Percentiles rank a stretch among this genome's conserved stretches.
These are phyloP conservation scores for Sugiyamaella xylanicola DNA, from an alignment of 1,139 yeast species.

Conservation along the genomic window DNA sequence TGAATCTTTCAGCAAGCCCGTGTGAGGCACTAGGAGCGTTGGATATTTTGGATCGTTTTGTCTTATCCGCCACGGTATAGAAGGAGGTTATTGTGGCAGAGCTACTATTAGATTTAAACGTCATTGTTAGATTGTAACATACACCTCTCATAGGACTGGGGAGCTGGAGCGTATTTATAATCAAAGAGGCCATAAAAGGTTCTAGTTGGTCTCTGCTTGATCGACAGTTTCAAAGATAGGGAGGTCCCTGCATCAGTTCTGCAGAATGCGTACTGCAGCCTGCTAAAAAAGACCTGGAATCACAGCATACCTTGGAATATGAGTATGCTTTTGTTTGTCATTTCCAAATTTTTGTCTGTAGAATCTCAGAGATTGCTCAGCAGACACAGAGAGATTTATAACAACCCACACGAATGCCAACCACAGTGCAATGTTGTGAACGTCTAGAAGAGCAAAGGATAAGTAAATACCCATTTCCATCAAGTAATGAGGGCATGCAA, in stretches of 20 bases:
- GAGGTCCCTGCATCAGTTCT: not conserved
- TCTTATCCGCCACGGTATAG: slow-evolving; percentile 29
- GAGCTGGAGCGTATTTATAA: too few relatives aligned
- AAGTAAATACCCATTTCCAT: slow-evolving; percentile 70
- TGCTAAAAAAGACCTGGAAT: slow-evolving; percentile 31
- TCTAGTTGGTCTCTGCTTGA: too few relatives aligned
- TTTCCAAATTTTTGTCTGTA: slow-evolving; percentile 45
- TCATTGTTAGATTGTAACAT: slow-evolving; percentile 10
- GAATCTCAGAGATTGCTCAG: slow-evolving; percentile 58
- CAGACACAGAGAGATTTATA: slow-evolving; percentile 62
- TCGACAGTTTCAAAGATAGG: slow-evolving; percentile 6
- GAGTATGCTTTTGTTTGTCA: slow-evolving; percentile 27
- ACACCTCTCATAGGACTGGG: too few relatives aligned
- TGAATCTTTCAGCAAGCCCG: slow-evolving; percentile 1
- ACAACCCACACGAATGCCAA: slow-evolving; percentile 57
- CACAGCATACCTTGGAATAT: slow-evolving; percentile 35
- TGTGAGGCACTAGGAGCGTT: not conserved
- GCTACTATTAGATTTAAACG: slow-evolving; percentile 5
- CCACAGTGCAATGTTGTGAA: slow-evolving; percentile 17
- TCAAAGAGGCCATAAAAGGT: too few relatives aligned
- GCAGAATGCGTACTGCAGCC: slow-evolving; percentile 4
- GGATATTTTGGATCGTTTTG: slow-evolving; percentile 6
- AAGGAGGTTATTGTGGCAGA: slow-evolving; percentile 32
- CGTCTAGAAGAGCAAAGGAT: slow-evolving; percentile 26
- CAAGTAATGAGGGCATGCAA: slow-evolving; percentile 78